Conservation (phyloP, 2,329 filamentous ascomycete species). For the Aspergillus pseudotamarii region DNA sequence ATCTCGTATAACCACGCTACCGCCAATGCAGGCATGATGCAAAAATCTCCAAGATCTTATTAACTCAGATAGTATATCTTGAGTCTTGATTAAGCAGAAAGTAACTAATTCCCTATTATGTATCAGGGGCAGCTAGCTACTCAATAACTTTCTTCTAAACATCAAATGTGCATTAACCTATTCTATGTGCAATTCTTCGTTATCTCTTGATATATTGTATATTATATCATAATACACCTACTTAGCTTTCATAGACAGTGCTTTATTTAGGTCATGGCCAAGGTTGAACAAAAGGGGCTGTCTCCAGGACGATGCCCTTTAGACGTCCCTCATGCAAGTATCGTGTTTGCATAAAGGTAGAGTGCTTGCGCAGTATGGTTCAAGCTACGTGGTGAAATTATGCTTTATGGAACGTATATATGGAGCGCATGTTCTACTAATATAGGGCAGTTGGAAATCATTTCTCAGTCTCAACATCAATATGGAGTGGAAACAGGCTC, state of each 20-base stretch:
- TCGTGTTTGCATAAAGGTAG: neutral
- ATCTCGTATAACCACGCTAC: neutral
- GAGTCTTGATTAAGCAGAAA: neutral
- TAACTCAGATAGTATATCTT: neutral
- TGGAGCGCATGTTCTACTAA: neutral
- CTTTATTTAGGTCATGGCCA: neutral
- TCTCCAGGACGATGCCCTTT: neutral
- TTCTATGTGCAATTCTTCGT: neutral
- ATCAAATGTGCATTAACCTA: neutral
- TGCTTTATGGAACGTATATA: neutral
- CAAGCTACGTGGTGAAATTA: neutral
- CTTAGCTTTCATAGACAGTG: neutral
- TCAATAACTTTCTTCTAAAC: neutral
- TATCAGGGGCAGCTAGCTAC: neutral
- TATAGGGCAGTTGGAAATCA: neutral
- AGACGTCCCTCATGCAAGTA: neutral
- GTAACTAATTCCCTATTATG: neutral
- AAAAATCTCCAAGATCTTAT: neutral
- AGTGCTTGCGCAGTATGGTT: neutral
- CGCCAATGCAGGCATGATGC: neutral
- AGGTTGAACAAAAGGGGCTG: neutral
- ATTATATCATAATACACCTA: neutral
- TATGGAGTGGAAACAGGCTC: neutral
- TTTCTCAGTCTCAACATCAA: neutral
- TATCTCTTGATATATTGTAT: neutral